Percentiles rank a stretch among this genome's conserved stretches.
phyloP scores from a whole-genome alignment of 768 basidiomycete species.

The Leccinum truebloodii region DNA sequence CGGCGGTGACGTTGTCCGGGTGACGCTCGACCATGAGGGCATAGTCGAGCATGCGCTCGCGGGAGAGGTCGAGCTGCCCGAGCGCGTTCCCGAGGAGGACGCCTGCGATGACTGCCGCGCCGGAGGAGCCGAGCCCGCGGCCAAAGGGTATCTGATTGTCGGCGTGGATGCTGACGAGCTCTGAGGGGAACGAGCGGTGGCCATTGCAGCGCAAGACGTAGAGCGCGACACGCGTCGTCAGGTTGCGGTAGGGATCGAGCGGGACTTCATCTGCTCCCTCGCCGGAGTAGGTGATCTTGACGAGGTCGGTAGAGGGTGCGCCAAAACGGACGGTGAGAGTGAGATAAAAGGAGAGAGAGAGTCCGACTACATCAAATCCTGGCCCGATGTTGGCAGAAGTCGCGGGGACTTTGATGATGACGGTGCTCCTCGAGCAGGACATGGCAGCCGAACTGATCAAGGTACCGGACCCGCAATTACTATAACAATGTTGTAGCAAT shows the following conservation, averaged over 20 bases:
- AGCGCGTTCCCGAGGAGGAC: constrained; percentile 88
- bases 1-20: constrained; percentile 98
- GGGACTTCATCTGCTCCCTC: constrained; percentile 92
- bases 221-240: constrained; percentile 94
- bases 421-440: constrained; percentile 28
- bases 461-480: neutral
- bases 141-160: constrained; percentile 98
- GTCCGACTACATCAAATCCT: constrained; percentile 98
- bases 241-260: constrained; percentile 93
- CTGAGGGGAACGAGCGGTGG: constrained; percentile 72
- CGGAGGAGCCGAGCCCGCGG: constrained; percentile 95
- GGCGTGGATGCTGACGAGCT: constrained; percentile 65
- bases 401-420: constrained; percentile 88
- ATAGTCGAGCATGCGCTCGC: constrained; percentile 83
- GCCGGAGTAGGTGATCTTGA: constrained; percentile 76
- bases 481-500: neutral
- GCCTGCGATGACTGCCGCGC: constrained; percentile 98
- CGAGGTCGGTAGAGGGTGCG: constrained; percentile 44
- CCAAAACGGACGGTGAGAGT: constrained; percentile 63
- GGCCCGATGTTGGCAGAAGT: constrained; percentile 99
- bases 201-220: constrained; percentile 93
- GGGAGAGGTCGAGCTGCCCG: constrained; percentile 68
- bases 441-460: constrained; percentile 12
- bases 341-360: constrained; percentile 87
- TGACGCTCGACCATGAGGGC: constrained; percentile 99